A percentile compares a stretch with the other conserved stretches of the same genome.
phyloP scores from a whole-genome alignment of 2,329 filamentous ascomycete genomes.

The Taxawa tesnikishii region DNA sequence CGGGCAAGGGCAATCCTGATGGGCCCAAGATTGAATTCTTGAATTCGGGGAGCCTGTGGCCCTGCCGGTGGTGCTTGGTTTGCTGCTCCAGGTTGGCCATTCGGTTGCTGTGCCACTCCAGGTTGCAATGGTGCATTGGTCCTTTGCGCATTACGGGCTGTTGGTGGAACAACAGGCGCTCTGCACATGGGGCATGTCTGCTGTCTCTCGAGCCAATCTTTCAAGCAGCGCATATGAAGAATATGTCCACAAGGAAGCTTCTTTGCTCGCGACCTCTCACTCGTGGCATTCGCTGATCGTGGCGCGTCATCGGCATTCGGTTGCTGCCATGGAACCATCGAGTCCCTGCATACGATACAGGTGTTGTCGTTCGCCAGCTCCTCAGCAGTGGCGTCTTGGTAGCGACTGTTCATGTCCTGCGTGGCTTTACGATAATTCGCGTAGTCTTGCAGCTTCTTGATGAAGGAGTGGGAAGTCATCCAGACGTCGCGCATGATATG shows the following conservation, averaged over 20 bases:
- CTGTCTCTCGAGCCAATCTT: slow-evolving; percentile 94
- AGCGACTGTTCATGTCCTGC: slow-evolving; percentile 80
- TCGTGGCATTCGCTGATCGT: slow-evolving; percentile 26
- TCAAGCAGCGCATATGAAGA: slow-evolving; percentile 83
- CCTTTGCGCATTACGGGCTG: slow-evolving; percentile 3
- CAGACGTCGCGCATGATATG: slow-evolving; percentile 95
- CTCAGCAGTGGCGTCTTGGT: slow-evolving; percentile 79
- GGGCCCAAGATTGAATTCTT: slow-evolving; percentile 59
- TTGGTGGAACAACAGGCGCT: slow-evolving; percentile 48
- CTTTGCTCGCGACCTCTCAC: slow-evolving; percentile 80
- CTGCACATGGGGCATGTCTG: slow-evolving; percentile 95
- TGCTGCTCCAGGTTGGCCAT: background rate
- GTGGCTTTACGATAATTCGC: slow-evolving; percentile 84
- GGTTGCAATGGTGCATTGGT: slow-evolving; percentile 4
- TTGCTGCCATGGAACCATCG: slow-evolving; percentile 73
- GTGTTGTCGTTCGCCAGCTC: slow-evolving; percentile 80
- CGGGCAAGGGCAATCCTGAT: slow-evolving; percentile 65
- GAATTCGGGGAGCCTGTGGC: slow-evolving; percentile 20
- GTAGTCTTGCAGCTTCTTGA: slow-evolving; percentile 79
- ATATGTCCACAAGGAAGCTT: slow-evolving; percentile 96
- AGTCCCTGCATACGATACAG: slow-evolving; percentile 94
- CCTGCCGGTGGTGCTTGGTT: no score
- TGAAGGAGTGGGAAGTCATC: slow-evolving; percentile 83
- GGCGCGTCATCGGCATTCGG: slow-evolving; percentile 24
- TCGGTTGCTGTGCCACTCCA: background rate